These are phyloP conservation scores for Podaxis mareebaensis DNA, from an alignment of 768 basidiomycete species.

Conservation along the genomic window DNA sequence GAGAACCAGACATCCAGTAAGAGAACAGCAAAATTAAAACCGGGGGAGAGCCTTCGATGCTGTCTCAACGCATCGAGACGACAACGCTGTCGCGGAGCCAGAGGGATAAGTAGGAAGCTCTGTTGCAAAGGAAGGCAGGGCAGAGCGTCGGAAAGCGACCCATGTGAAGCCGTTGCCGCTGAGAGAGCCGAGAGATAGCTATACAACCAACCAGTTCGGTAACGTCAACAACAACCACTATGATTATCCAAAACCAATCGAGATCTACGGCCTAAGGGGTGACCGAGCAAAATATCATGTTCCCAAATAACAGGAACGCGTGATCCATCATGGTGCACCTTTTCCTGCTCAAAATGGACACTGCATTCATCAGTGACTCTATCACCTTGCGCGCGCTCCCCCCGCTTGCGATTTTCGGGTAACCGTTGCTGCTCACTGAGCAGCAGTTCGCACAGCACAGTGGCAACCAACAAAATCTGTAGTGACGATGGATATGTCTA, in stretches of 20 bases:
- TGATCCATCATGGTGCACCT: slow-evolving; percentile 11
- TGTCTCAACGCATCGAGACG: slow-evolving; percentile 45
- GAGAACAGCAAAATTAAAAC: slow-evolving; percentile 35
- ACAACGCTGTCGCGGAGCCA: slow-evolving; percentile 17
- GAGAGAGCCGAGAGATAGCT: slow-evolving; percentile 14
- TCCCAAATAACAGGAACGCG: slow-evolving; percentile 11
- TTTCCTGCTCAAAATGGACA: slow-evolving; percentile 1
- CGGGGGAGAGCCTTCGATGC: slow-evolving; percentile 34
- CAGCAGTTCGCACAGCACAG: slow-evolving; percentile 6
- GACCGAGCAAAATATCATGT: slow-evolving; percentile 11
- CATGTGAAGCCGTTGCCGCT: slow-evolving; percentile 17
- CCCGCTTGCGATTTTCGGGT: slow-evolving; percentile 1
- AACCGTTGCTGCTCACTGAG: slow-evolving; percentile 4
- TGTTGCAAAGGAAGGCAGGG: slow-evolving; percentile 26
- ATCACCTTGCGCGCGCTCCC: slow-evolving; percentile 7
- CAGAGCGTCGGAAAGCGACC: slow-evolving; percentile 18
- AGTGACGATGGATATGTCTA: not conserved
- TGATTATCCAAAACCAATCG: slow-evolving; percentile 10
- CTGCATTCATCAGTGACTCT: not conserved
- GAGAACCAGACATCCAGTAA: slow-evolving; percentile 51
- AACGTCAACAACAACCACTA: slow-evolving; percentile 14
- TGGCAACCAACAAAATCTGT: slow-evolving; percentile 14
- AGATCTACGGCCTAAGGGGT: slow-evolving; percentile 8
- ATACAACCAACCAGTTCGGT: slow-evolving; percentile 14
- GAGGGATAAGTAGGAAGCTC: slow-evolving; percentile 23